These are phyloP conservation scores for Ormosia semicastrata DNA, from an alignment of 306 rosid species.

Conservation along the genomic window DNA sequence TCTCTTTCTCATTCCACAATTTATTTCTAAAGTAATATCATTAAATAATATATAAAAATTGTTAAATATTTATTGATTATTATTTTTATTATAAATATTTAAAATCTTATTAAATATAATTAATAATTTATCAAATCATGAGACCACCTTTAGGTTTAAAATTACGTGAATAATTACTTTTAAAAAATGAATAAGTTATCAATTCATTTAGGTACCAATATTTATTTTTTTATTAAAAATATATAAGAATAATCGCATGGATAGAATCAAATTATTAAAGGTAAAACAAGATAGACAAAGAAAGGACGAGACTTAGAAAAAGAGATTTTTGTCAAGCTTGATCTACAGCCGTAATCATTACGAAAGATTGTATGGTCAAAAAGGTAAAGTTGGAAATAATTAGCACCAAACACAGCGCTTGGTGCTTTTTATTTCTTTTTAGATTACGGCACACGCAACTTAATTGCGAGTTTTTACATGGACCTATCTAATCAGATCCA, in stretches of 20 bases:
- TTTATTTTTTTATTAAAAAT: no score
- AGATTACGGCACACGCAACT: conserved; percentile 32
- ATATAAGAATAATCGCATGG: no score
- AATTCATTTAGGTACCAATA: no score
- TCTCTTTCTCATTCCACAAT: no score
- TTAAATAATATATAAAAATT: no score
- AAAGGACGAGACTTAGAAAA: not conserved
- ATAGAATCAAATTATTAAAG: not conserved
- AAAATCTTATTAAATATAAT: not conserved
- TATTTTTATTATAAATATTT: not conserved
- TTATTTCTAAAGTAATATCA: no score
- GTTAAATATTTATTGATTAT: no score
- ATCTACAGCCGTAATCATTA: conserved; percentile 22
- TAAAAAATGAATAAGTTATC: no score
- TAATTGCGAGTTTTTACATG: not conserved
- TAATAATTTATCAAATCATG: no score
- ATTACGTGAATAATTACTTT: no score
- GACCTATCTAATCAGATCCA: conserved; percentile 16
- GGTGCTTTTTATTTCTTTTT: not conserved
- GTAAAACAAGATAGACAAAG: not conserved
- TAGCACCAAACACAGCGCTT: conserved; percentile 3
- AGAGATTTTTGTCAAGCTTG: conserved; percentile 14
- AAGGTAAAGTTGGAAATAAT: conserved; percentile 21
- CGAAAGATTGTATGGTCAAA: conserved; percentile 36
- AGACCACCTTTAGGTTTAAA: no score